Evolutionary conservation across 2,329 filamentous ascomycete species (phyloP).

Genomic region (Ophiobolus disseminans): DNA sequence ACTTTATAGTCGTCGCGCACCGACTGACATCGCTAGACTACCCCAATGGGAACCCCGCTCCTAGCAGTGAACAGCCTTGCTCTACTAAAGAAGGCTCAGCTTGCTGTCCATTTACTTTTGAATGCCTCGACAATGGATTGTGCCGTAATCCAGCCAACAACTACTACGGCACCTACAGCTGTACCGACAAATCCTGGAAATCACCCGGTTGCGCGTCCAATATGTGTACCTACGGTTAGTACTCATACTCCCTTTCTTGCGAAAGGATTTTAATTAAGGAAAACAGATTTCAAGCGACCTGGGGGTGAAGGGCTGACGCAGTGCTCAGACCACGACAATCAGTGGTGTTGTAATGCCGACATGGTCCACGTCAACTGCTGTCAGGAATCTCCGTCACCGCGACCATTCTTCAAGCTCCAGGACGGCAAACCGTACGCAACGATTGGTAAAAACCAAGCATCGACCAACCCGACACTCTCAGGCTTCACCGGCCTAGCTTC

Average conservation of each 20-base stretch:
- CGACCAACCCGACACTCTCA: constrained; percentile 27
- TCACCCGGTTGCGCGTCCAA: constrained; percentile 41
- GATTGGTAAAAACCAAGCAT: constrained; percentile 32
- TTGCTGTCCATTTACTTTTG: constrained; percentile 47
- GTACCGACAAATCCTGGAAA: constrained; percentile 46
- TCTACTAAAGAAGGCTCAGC: constrained; percentile 41
- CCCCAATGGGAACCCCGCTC: constrained; percentile 37
- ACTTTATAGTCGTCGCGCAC: neutral
- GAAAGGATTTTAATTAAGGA: constrained; percentile 3
- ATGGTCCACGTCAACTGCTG: constrained; percentile 39
- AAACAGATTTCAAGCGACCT: constrained; percentile 24
- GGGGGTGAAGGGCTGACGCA: constrained; percentile 45
- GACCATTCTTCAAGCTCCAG: constrained; percentile 43
- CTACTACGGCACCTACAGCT: constrained; percentile 44
- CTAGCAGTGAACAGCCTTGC: constrained; percentile 42
- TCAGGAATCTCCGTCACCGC: constrained; percentile 34
- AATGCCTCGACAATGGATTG: constrained; percentile 48
- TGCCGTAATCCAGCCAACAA: constrained; percentile 38
- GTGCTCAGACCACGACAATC: constrained; percentile 40
- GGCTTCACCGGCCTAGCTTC: constrained; percentile 36
- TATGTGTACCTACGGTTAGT: constrained; percentile 44
- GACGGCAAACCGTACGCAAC: constrained; percentile 43
- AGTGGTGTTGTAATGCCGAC: constrained; percentile 49
- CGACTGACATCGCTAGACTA: constrained; percentile 39
- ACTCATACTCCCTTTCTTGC: neutral